Evolutionary conservation across 1,284 basidiomycete species (phyloP), one percentile per base, ranked within the genome.

Genomic region (Fomitopsis schrenkii): DNA sequence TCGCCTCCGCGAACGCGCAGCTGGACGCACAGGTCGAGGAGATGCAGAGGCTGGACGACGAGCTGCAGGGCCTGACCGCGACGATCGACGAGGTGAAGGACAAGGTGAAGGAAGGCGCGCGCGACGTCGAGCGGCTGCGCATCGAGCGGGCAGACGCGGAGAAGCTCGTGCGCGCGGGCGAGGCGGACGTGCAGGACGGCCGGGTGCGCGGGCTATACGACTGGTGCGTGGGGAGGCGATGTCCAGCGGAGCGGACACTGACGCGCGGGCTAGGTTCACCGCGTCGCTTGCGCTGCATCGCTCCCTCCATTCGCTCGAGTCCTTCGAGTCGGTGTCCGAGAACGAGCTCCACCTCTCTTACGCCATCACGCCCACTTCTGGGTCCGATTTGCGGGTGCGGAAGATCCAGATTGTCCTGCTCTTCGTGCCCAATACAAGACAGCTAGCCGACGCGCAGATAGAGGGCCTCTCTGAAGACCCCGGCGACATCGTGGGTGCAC

Each of bases 271-370:
- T 62, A 94, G 92, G 90, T 89, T 87, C 67, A 86, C 83, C 1
- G 84, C 86, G 0, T 84, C 85, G 0, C 77, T 91, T 42, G 74
- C 79, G 1, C 75, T 92, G 12, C 90, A 94, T 65, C 83, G 82
- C 26, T 79, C 81, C 0, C 72, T 92, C 6, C 77, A 85, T 46
- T 83, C 82, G 26, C 82, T 94, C 62, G 77, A 83, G 57, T 82
- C 84, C 3, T 83, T 82, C 14, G 79, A 83, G 36, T 77, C 82
- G 1, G 79, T 81, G 17, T 87, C 90, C 1, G 88, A 91, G 63
- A 90, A 91, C 70, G 89, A 93, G 71, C 77, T 94, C 28, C 82
- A 83, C 46, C 78, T 94, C 46, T 83, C 83, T 17, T 94, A 94
- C 72, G 71, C 70, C 54, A 67, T 89, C 59, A 70, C 69, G 30